Evolutionary conservation across 148 eudicot genomes (phyloP).

Genomic region (Persicaria maculosa): DNA sequence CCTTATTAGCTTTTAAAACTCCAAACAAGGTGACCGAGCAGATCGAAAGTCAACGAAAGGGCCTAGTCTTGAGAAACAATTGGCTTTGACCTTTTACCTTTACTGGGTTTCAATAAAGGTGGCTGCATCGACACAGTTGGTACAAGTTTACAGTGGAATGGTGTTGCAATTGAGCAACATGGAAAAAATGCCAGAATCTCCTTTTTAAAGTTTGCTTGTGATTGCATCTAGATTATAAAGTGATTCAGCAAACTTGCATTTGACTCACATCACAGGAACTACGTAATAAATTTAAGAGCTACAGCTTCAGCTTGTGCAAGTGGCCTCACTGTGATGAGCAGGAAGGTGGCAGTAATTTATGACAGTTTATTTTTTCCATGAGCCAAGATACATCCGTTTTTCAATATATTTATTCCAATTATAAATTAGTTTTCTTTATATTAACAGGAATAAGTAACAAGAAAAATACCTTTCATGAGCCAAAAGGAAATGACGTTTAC

Average conservation of each 20-base stretch:
- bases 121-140: neutral
- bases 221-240: neutral
- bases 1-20: neutral
- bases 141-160: neutral
- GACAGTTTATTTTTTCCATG: neutral
- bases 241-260: neutral
- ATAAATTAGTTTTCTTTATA: neutral
- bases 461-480: conserved; percentile 79
- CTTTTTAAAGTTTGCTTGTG: neutral
- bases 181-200: neutral
- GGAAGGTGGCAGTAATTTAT: neutral
- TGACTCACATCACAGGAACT: neutral
- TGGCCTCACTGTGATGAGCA: neutral
- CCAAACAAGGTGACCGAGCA: neutral
- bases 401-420: neutral
- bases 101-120: neutral
- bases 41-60: neutral
- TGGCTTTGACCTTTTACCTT: neutral
- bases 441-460: neutral
- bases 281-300: neutral
- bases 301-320: neutral
- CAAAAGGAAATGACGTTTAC: conserved; percentile 75
- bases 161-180: neutral
- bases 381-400: neutral
- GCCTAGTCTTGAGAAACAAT: neutral